phyloP scores from a whole-genome alignment of 352 stramenopile genomes.

The Phytophthora vignae region DNA sequence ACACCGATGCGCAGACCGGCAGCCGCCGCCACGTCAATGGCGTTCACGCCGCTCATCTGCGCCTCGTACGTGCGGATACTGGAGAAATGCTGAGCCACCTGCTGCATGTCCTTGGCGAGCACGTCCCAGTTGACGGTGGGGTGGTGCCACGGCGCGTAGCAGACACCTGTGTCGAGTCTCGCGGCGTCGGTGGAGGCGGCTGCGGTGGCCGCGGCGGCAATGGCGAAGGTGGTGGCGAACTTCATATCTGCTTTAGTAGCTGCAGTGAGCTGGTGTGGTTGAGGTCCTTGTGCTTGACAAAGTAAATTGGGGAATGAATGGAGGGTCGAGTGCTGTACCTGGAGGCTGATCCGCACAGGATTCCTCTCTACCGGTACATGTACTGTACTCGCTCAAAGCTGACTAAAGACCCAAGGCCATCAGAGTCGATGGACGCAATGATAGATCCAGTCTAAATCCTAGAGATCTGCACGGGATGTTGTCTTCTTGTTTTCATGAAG shows the following conservation, averaged over 20 bases:
- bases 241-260: constrained; percentile 36
- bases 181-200: not conserved
- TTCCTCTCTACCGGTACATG: too few species aligned
- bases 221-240: constrained; percentile 17
- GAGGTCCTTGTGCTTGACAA: constrained; percentile 28
- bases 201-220: not conserved
- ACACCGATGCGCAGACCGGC: constrained; percentile 59
- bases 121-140: constrained; percentile 33
- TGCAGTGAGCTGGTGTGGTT: constrained; percentile 25
- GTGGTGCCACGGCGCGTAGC: constrained; percentile 69
- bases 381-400: too few species aligned
- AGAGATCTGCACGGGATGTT: too few species aligned
- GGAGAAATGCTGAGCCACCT: constrained; percentile 49
- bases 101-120: constrained; percentile 36
- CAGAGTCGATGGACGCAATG: too few species aligned
- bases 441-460: too few species aligned
- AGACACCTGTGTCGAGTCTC: constrained; percentile 34
- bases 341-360: too few species aligned
- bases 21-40: constrained; percentile 40
- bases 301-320: constrained; percentile 25
- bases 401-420: too few species aligned
- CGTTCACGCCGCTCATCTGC: constrained; percentile 52
- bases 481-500: too few species aligned
- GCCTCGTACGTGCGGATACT: constrained; percentile 67
- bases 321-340: too few species aligned